Evolutionary conservation across 495 filamentous ascomycete species (phyloP).

Genomic region (Penicillium roqueforti): DNA sequence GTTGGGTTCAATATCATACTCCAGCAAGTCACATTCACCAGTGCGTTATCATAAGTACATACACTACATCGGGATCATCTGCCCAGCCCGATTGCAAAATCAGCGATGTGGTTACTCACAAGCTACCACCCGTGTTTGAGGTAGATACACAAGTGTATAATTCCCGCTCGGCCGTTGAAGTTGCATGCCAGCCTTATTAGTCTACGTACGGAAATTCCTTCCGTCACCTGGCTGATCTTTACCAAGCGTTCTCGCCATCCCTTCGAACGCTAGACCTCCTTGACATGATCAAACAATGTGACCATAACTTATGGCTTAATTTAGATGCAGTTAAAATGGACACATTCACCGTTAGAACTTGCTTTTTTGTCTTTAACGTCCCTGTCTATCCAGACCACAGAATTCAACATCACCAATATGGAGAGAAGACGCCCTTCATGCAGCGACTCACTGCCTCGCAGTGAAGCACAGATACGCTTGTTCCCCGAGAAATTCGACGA

Average conservation of each 20-base stretch:
- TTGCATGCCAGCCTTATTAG: slow-evolving; percentile 10
- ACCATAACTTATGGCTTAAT: background rate
- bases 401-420: background rate
- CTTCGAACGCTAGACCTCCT: slow-evolving; percentile 4
- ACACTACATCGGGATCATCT: background rate
- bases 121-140: background rate
- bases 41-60: background rate
- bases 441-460: slow-evolving; percentile 1
- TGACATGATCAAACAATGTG: slow-evolving; percentile 10
- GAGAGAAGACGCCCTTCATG: slow-evolving; percentile 1
- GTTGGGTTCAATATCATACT: background rate
- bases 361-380: background rate
- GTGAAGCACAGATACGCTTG: slow-evolving; percentile 4
- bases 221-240: slow-evolving; percentile 9
- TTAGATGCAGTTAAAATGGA: slow-evolving; percentile 4
- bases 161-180: background rate
- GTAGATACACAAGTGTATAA: background rate
- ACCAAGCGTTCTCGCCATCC: slow-evolving; percentile 5
- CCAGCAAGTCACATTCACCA: background rate
- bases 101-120: background rate
- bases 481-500: slow-evolving; percentile 6
- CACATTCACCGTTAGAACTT: background rate
- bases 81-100: background rate
- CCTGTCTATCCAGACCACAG: background rate
- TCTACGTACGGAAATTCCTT: slow-evolving; percentile 7